phyloP scores from a whole-genome alignment of 306 rosid species.

The Trifolium subterraneum region DNA sequence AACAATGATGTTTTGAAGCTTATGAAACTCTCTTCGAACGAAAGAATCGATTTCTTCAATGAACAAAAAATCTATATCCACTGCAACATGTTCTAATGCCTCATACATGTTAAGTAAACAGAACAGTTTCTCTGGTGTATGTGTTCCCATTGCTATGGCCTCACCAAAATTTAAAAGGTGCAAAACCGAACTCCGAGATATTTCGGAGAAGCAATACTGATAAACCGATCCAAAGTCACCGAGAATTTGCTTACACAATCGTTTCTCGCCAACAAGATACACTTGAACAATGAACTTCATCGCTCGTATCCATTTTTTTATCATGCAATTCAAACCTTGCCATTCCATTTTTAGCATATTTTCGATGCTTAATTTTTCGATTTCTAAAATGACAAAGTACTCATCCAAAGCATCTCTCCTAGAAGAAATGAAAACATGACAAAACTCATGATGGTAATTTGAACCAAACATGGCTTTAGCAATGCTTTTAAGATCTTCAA shows the following conservation, averaged over 20 bases:
- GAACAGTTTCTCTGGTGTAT: conserved; percentile 59
- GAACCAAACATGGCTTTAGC: conserved; percentile 68
- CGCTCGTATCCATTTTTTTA: conserved; percentile 61
- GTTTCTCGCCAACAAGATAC: conserved; percentile 60
- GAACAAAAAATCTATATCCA: conserved; percentile 51
- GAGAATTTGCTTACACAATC: conserved; percentile 58
- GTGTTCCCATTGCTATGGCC: conserved; percentile 58
- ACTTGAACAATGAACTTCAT: conserved; percentile 57
- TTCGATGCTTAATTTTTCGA: conserved; percentile 60
- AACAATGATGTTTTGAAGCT: conserved; percentile 49
- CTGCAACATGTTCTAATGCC: conserved; percentile 54
- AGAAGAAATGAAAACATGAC: conserved; percentile 50
- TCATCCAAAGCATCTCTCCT: conserved; percentile 64
- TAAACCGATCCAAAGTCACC: conserved; percentile 52
- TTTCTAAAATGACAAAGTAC: conserved; percentile 51
- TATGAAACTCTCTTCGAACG: conserved; percentile 52
- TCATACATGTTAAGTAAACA: conserved; percentile 69
- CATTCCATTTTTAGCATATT: conserved; percentile 61
- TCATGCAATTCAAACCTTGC: conserved; percentile 52
- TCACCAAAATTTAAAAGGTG: conserved; percentile 61
- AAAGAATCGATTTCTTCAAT: conserved; percentile 52
- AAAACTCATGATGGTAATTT: conserved; percentile 61
- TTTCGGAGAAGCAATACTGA: conserved; percentile 55
- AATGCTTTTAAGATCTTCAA: conserved; percentile 60
- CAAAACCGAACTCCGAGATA: conserved; percentile 49